A percentile compares a stretch with the other conserved stretches of the same genome.
Conservation (phyloP, 2,329 filamentous ascomycete genomes). For the Xylaria multiplex region DNA sequence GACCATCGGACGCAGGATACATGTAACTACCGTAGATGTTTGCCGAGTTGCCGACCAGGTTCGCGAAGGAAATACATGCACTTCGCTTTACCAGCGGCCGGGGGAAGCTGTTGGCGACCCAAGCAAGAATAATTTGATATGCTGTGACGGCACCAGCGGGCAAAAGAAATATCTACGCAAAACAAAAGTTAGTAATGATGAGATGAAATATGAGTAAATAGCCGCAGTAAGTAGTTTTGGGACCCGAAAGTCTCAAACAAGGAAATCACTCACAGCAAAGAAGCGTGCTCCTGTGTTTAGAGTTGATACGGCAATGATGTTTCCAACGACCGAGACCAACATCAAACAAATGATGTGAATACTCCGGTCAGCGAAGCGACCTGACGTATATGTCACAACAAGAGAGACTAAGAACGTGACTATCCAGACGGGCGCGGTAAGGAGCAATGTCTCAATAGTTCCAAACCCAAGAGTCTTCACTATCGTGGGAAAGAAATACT, state of each 20-base stretch:
- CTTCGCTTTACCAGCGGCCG: slow-evolving; percentile 75
- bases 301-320: slow-evolving; percentile 64
- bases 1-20: slow-evolving; percentile 55
- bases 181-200: background rate
- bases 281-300: slow-evolving; percentile 63
- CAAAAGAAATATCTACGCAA: slow-evolving; percentile 63
- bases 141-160: slow-evolving; percentile 63
- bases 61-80: slow-evolving; percentile 72
- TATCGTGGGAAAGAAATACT: slow-evolving; percentile 74
- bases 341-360: slow-evolving; percentile 66
- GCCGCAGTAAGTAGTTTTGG: background rate
- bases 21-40: slow-evolving; percentile 61
- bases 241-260: background rate
- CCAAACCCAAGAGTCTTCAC: slow-evolving; percentile 69
- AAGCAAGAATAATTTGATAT: slow-evolving; percentile 70
- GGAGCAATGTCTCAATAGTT: slow-evolving; percentile 62
- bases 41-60: slow-evolving; percentile 70
- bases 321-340: slow-evolving; percentile 62
- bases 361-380: slow-evolving; percentile 64
- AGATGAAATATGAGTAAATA: background rate
- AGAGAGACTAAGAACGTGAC: slow-evolving; percentile 63
- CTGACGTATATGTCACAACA: slow-evolving; percentile 64
- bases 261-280: slow-evolving; percentile 56
- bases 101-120: slow-evolving; percentile 75
- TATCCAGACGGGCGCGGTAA: slow-evolving; percentile 68